phyloP scores from a whole-genome alignment of 768 basidiomycete genomes.

The Amanita rubescens region DNA sequence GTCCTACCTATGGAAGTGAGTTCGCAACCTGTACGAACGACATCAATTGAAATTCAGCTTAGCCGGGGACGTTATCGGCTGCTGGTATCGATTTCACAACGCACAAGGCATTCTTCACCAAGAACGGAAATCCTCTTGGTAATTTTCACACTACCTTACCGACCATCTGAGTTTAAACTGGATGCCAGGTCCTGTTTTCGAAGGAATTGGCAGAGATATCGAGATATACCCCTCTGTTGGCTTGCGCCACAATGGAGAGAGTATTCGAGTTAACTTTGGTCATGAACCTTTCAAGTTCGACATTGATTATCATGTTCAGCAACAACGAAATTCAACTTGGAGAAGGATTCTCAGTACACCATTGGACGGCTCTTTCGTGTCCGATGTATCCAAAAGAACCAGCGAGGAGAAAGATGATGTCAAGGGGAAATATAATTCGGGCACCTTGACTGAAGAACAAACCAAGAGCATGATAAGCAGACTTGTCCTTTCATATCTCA shows the following conservation, averaged over 20 bases:
- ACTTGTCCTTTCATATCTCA: conserved; percentile 72
- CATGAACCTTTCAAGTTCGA: conserved; percentile 82
- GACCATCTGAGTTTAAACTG: conserved; percentile 7
- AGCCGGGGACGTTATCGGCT: conserved; percentile 89
- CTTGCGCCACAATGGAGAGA: conserved; percentile 72
- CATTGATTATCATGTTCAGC: conserved; percentile 80
- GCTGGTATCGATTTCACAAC: conserved; percentile 87
- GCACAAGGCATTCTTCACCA: conserved; percentile 81
- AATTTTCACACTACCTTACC: conserved; percentile 2
- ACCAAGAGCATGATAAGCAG: conserved; percentile 57
- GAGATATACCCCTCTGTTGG: conserved; percentile 86
- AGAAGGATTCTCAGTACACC: conserved; percentile 52
- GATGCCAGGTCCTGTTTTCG: conserved; percentile 55
- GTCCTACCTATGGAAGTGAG: conserved; percentile 76
- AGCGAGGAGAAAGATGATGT: conserved; percentile 13
- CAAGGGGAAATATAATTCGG: conserved; percentile 14
- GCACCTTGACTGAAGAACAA: conserved; percentile 33
- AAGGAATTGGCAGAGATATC: conserved; percentile 56
- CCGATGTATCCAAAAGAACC: conserved; percentile 17
- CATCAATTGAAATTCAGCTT: neutral
- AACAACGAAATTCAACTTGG: conserved; percentile 63
- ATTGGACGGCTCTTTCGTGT: conserved; percentile 33
- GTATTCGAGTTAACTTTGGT: conserved; percentile 83
- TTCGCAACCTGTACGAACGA: conserved; percentile 5
- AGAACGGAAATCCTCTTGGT: conserved; percentile 75